Conservation (phyloP, 1,284 basidiomycete species). For the Flammula alnicola region DNA sequence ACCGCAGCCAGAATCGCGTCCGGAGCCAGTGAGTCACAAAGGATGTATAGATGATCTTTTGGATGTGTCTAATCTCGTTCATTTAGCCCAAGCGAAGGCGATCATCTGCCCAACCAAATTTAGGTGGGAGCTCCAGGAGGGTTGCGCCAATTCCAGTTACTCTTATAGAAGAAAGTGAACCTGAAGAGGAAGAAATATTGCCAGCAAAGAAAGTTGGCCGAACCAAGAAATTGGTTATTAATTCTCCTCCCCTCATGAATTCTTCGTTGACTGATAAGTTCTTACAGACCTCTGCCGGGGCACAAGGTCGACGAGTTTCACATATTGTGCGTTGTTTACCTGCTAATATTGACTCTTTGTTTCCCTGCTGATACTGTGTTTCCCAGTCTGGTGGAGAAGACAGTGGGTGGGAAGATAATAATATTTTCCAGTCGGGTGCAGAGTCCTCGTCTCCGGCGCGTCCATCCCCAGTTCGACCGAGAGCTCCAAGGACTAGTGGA, state of each 20-base stretch:
- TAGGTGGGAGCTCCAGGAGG: conserved; percentile 55
- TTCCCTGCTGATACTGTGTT: conserved; percentile 6
- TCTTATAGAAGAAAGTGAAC: conserved; percentile 77
- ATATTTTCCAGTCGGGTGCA: conserved; percentile 81
- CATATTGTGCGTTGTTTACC: conserved; percentile 38
- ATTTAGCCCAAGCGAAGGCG: conserved; percentile 40
- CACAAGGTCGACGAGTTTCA: conserved; percentile 58
- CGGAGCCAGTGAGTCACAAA: conserved; percentile 49
- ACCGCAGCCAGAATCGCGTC: conserved; percentile 51
- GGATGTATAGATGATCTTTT: conserved; percentile 10
- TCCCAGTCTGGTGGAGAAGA: conserved; percentile 49
- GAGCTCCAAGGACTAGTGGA: conserved; percentile 50
- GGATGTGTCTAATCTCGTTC: conserved; percentile 16
- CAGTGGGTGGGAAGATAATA: conserved; percentile 86
- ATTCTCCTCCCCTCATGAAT: background rate
- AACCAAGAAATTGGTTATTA: conserved; percentile 63
- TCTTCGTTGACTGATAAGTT: conserved; percentile 7
- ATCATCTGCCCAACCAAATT: conserved; percentile 67
- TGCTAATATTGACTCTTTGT: conserved; percentile 5
- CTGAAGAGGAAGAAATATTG: conserved; percentile 54
- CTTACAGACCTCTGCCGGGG: conserved; percentile 48
- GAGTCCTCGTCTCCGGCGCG: conserved; percentile 77
- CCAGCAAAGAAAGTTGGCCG: conserved; percentile 64
- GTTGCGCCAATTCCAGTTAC: conserved; percentile 43
- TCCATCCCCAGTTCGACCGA: conserved; percentile 58